Evolutionary conservation across 768 basidiomycete species (phyloP), one percentile per base, ranked within the genome.

Genomic region (Xanthoconium purpureum): DNA sequence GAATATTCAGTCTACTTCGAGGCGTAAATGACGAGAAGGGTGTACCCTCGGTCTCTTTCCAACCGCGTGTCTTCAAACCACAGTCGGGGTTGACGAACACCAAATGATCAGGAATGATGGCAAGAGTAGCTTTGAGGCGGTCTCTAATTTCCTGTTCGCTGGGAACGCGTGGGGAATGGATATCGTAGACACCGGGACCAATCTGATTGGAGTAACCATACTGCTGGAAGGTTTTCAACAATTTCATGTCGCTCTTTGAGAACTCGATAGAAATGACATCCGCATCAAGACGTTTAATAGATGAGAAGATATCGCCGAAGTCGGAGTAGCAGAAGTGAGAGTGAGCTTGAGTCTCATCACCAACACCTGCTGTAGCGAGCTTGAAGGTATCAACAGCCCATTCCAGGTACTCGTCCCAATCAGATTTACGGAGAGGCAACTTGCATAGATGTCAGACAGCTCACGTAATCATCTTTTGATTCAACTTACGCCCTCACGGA

Each of bases 321-420:
- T 98, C 95, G 54, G 95, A 98, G 80, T 94, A 95, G 80, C 94
- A 96, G 84, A 96, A 96, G 83, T 99, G 97, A 49, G 94, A 98
- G 81, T 98, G 96, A 66, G 94, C 94, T 78, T 98, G 96, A 67
- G 93, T 91, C 58, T 85, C 80, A 73, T 98, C 89, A 70, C 84
- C 84, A 66, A 98, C 97, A 74, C 96, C 97, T 18, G 97, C 92
- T 56, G 96, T 98, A 49, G 97, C 78, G 60, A 98, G 87, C 77
- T 94, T 94, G 85, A 99, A 99, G 61, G 96, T 97, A 77, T 98
- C 94, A 59, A 98, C 94, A 47, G 97, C 95, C 97, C 97, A 99
- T 63, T 82, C 84, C 75, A 99, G 86, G 82, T 99, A 99, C 67
- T 77, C 83, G 66, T 93, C 87, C 97, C 97, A 98, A 77, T 99